Conservation (phyloP, 805 yeast genomes). For the Lachancea fermentati region DNA sequence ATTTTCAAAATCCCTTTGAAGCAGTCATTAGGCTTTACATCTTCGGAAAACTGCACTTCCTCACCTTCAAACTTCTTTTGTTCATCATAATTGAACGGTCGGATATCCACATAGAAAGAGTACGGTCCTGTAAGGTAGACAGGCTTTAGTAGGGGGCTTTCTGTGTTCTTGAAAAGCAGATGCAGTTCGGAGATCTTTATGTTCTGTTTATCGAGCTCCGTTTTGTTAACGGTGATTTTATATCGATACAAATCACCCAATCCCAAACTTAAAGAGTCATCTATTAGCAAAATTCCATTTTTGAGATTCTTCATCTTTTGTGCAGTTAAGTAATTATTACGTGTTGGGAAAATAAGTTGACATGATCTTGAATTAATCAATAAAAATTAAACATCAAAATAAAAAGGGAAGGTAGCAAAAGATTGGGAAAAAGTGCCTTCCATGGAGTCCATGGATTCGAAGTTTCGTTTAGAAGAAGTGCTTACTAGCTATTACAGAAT, state of each 20-base stretch:
- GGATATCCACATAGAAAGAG: slow-evolving; percentile 74
- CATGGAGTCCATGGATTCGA: slow-evolving; percentile 4
- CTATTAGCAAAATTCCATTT: slow-evolving; percentile 16
- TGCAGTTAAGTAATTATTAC: not conserved
- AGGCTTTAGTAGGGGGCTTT: slow-evolving; percentile 68
- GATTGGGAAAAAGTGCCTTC: not conserved
- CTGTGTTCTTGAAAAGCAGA: slow-evolving; percentile 63
- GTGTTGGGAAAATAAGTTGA: not conserved
- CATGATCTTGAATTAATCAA: not conserved
- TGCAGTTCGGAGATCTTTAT: slow-evolving; percentile 12
- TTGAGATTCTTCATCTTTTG: not conserved
- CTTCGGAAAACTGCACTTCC: slow-evolving; percentile 41
- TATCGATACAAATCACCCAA: slow-evolving; percentile 29
- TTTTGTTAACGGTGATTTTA: slow-evolving; percentile 19
- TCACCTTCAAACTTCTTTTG: slow-evolving; percentile 37
- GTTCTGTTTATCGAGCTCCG: slow-evolving; percentile 12
- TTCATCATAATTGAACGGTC: slow-evolving; percentile 58
- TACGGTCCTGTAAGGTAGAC: slow-evolving; percentile 89
- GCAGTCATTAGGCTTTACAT: slow-evolving; percentile 66
- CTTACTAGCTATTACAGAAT: slow-evolving; percentile 28
- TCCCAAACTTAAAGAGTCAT: slow-evolving; percentile 20
- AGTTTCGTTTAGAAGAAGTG: slow-evolving; percentile 26
- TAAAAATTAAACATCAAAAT: not conserved
- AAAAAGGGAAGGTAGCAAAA: not conserved
- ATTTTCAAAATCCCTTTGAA: slow-evolving; percentile 52